A percentile compares a stretch with the other conserved stretches of the same genome.
Conservation (phyloP, 805 yeast species). For the Wickerhamomyces tratensis region DNA sequence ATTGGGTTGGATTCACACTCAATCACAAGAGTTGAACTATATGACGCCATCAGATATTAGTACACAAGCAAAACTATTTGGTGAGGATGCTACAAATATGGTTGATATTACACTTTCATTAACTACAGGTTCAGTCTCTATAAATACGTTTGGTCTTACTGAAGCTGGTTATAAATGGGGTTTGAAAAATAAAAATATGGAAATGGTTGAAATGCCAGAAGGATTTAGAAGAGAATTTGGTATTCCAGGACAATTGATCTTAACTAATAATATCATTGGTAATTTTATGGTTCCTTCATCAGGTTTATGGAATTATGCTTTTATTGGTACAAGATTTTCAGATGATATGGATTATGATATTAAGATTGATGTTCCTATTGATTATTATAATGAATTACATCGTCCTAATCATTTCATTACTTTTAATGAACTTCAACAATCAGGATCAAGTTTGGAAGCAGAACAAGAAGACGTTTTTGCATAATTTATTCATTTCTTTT, state of each 20-base stretch:
- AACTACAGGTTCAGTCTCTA: conserved; percentile 76
- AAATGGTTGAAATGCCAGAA: conserved; percentile 42
- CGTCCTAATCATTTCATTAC: conserved; percentile 81
- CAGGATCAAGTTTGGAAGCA: conserved; percentile 42
- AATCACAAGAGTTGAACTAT: conserved; percentile 50
- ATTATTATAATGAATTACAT: conserved; percentile 79
- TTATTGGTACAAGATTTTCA: conserved; percentile 79
- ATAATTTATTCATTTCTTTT: conserved; percentile 10
- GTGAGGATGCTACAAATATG: conserved; percentile 25
- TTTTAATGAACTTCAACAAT: conserved; percentile 57
- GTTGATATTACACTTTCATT: conserved; percentile 59
- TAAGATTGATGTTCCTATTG: conserved; percentile 70
- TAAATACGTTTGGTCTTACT: conserved; percentile 54
- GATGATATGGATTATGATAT: conserved; percentile 47
- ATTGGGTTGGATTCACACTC: conserved; percentile 93
- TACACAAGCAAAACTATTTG: conserved; percentile 34
- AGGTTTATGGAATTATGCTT: conserved; percentile 84
- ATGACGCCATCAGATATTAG: conserved; percentile 68
- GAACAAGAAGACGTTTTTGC: conserved; percentile 59
- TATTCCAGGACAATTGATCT: conserved; percentile 51
- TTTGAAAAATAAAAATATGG: conserved; percentile 40
- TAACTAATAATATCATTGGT: conserved; percentile 73
- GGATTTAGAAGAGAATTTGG: conserved; percentile 61
- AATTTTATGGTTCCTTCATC: conserved; percentile 80
- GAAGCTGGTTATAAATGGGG: conserved; percentile 80